Base-by-base conservation (phyloP, 129 eudicot species). In the Saposhnikovia divaricata region DNA sequence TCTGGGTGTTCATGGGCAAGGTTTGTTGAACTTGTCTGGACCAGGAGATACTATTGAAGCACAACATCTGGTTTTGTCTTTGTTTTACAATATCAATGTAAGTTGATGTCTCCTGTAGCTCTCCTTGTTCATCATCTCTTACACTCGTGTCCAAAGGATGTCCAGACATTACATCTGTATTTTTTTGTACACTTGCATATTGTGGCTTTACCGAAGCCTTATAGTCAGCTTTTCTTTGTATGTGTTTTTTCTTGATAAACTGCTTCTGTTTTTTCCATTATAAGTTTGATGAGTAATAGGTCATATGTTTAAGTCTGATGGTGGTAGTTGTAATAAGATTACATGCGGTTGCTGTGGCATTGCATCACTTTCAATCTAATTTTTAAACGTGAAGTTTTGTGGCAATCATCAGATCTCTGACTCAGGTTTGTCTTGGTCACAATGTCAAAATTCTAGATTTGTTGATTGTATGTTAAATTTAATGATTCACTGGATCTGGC, bases 1-100 rank as follows among this genome's bases (percentile, higher is more conserved):
- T 83, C 89, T 96, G 80, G 99, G 98, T 84, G 87, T 96, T 85
- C 99, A 89, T 86, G 99, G 99, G 55, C 99, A 96, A 89, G 99
- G 99, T 78, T 85, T 92, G 69, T 81, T 96, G 50, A 96, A 96
- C 85, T 89, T 96, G 80, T 83, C 98, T 16, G 99, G 99, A 74
- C 96, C 99, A 72, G 99, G 98, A 59, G 97, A 96, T 78, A 38
- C 83, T 78, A 90, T 96, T 72, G 96, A 96, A 89, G 99, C 99
- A 47, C 99, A 96, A 45, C 95, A 93, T 28, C 86, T 96, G 69
- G 93, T 92, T 63, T 85, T 96, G 70, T 92, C 99, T 2, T 81
- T 96, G 81, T 96, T 96, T 76, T 96, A 96, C 83, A 86, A 97
- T 84, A 87, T 96, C 86, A 87, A 90, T 87, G 98, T 94, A 84